phyloP scores from a whole-genome alignment of 2,329 filamentous ascomycete species.

The Cytospora leucostoma region DNA sequence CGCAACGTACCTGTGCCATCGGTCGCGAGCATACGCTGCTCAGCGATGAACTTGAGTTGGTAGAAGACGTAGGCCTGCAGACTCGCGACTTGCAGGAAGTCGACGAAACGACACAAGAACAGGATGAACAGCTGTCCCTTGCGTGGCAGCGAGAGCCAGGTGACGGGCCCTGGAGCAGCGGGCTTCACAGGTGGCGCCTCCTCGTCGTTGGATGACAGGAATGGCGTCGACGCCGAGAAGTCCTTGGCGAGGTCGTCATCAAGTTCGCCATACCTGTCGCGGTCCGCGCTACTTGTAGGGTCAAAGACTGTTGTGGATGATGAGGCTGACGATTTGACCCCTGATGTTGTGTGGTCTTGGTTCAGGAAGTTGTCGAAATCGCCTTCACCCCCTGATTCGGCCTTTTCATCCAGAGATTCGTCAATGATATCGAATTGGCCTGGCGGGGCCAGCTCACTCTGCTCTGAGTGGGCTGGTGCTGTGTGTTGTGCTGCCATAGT shows the following conservation, averaged over 20 bases:
- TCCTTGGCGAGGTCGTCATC: constrained; percentile 23
- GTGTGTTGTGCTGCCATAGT: constrained; percentile 18
- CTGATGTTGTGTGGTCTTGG: constrained; percentile 9
- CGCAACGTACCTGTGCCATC: constrained; percentile 20
- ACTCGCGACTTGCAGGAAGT: constrained; percentile 71
- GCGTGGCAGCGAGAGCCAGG: constrained; percentile 69
- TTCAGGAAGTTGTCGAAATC: constrained; percentile 24
- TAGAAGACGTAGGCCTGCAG: constrained; percentile 75
- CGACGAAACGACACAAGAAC: constrained; percentile 69
- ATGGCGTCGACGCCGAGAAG: constrained; percentile 29
- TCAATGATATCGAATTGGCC: constrained; percentile 22
- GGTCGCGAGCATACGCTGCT: constrained; percentile 17
- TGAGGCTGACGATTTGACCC: constrained; percentile 21
- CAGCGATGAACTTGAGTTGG: constrained; percentile 67
- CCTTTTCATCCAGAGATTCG: constrained; percentile 21
- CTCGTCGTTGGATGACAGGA: constrained; percentile 27
- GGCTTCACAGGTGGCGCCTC: constrained; percentile 20
- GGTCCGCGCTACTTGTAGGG: constrained; percentile 18
- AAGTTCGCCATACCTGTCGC: constrained; percentile 21
- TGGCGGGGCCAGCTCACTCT: constrained; percentile 21
- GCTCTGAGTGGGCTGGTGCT: constrained; percentile 14
- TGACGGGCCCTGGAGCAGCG: constrained; percentile 42
- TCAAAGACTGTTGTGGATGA: constrained; percentile 27
- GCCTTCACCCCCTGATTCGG: constrained; percentile 3
- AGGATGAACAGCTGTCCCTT: constrained; percentile 72